A percentile compares a stretch with the other conserved stretches of the same genome.
Conservation (phyloP, 805 yeast species). For the Ogataea polymorpha region DNA sequence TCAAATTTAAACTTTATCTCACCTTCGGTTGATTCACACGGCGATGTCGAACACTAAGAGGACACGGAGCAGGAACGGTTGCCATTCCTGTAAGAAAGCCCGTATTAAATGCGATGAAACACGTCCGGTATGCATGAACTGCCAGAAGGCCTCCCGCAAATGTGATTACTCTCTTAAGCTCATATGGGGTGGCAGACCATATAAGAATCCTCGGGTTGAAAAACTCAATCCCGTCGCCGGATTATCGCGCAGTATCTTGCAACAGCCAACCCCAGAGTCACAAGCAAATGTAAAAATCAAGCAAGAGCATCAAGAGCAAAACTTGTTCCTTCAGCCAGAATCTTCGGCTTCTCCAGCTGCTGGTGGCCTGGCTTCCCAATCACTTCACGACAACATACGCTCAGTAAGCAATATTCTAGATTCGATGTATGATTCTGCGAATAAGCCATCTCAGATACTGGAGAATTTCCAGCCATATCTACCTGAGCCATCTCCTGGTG, state of each 20-base stretch:
- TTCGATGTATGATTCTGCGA: slow-evolving; percentile 6
- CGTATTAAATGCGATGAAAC: slow-evolving; percentile 69
- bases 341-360: background rate
- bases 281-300: background rate
- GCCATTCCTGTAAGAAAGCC: slow-evolving; percentile 57
- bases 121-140: slow-evolving; percentile 60
- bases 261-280: background rate
- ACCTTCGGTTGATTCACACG: background rate
- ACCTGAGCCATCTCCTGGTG: background rate
- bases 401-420: slow-evolving; percentile 7
- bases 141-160: slow-evolving; percentile 40
- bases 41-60: slow-evolving; percentile 19
- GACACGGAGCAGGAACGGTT: slow-evolving; percentile 54
- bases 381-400: slow-evolving; percentile 5
- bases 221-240: slow-evolving; percentile 29
- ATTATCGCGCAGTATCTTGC: slow-evolving; percentile 19
- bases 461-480: slow-evolving; percentile 6
- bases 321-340: background rate
- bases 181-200: slow-evolving; percentile 76
- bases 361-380: background rate
- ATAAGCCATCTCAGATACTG: slow-evolving; percentile 4
- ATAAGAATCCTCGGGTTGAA: slow-evolving; percentile 40
- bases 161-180: slow-evolving; percentile 67
- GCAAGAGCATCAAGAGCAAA: background rate
- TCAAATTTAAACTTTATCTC: background rate